Evolutionary conservation across 768 basidiomycete species (phyloP).

Genomic region (Leccinum olivaceopallidum): DNA sequence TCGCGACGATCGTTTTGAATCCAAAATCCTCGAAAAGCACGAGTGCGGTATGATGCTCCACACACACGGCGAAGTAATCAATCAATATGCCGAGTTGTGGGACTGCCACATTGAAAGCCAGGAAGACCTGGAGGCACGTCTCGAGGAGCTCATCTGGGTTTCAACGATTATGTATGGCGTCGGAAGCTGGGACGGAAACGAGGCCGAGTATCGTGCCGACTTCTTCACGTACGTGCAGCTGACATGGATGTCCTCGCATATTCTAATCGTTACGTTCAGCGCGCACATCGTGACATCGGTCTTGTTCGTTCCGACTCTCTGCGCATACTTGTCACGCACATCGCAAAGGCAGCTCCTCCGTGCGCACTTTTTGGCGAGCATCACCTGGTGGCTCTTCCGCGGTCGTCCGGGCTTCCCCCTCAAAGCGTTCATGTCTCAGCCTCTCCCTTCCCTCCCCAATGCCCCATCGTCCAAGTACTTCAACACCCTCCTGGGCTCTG

Average conservation of each 20-base stretch:
- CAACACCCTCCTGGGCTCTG: constrained; percentile 24
- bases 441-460: constrained; percentile 23
- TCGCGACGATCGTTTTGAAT: constrained; percentile 42
- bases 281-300: constrained; percentile 72
- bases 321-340: constrained; percentile 53
- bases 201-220: constrained; percentile 53
- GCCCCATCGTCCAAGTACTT: constrained; percentile 23
- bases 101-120: constrained; percentile 37
- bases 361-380: constrained; percentile 51
- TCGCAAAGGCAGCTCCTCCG: constrained; percentile 57
- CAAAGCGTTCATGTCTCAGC: constrained; percentile 45
- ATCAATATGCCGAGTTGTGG: constrained; percentile 48
- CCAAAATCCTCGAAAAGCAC: constrained; percentile 30
- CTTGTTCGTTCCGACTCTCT: constrained; percentile 56
- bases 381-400: constrained; percentile 57
- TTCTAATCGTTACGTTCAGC: constrained; percentile 35
- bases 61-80: constrained; percentile 43
- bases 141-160: constrained; percentile 65
- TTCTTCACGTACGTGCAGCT: constrained; percentile 59
- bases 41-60: constrained; percentile 37
- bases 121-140: constrained; percentile 46
- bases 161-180: constrained; percentile 58
- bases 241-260: neutral
- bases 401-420: constrained; percentile 55
- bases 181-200: constrained; percentile 36